Percentiles rank a stretch among this genome's conserved stretches.
Conservation (phyloP, 345 rosid species). For the Arabidopsis suecica region DNA sequence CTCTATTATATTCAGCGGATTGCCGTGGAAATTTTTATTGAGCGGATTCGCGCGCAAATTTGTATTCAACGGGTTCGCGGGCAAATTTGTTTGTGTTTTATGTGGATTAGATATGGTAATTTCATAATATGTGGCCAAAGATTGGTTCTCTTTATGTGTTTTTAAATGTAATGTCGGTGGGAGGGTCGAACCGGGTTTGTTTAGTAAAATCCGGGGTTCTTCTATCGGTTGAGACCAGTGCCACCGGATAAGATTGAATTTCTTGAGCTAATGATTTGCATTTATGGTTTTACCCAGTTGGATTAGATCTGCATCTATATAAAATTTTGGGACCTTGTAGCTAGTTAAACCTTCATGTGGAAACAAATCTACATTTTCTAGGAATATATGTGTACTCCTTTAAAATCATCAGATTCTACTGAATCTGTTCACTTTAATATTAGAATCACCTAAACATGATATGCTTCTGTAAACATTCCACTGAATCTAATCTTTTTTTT, state of each 20-base stretch:
- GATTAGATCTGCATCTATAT: conserved; percentile 22
- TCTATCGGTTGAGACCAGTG: conserved; percentile 6
- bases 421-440: not conserved
- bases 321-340: conserved; percentile 12
- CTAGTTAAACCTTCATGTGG: conserved; percentile 9
- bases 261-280: conserved; percentile 16
- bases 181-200: conserved; percentile 27
- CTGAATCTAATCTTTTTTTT: conserved; percentile 17
- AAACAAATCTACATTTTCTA: conserved; percentile 18
- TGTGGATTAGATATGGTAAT: conserved; percentile 10
- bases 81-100: not conserved
- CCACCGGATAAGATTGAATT: conserved; percentile 8
- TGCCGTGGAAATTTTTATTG: not conserved
- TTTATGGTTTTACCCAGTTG: conserved; percentile 26
- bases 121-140: conserved; percentile 2
- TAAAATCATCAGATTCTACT: not conserved
- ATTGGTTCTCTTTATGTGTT: conserved; percentile 7
- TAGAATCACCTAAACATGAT: not conserved
- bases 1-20: not conserved
- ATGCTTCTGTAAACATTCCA: conserved; percentile 11
- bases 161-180: not conserved
- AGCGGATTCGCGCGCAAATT: not conserved
- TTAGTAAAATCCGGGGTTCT: not conserved
- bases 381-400: conserved; percentile 4
- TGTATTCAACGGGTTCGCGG: not conserved